These are phyloP conservation scores for Colletotrichum sojae DNA, from an alignment of 2,329 filamentous ascomycete species.

Conservation along the genomic window DNA sequence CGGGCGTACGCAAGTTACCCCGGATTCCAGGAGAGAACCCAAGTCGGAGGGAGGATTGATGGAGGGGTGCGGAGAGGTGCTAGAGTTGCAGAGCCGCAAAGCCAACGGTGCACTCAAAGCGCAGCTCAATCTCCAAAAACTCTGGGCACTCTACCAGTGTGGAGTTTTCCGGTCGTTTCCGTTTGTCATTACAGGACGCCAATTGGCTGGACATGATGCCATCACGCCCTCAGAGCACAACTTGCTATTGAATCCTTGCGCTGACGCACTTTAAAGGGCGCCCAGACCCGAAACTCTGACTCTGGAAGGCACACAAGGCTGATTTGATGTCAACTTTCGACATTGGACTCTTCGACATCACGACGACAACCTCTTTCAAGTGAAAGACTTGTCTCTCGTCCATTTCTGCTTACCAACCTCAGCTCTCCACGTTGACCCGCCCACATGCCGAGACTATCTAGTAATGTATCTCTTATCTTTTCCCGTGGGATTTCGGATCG, in stretches of 20 bases:
- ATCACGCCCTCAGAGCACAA: conserved; percentile 9
- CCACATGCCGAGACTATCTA: conserved; percentile 28
- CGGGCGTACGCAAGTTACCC: conserved; percentile 34
- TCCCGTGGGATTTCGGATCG: conserved; percentile 11
- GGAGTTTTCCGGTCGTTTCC: conserved; percentile 25
- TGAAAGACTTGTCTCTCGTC: not conserved
- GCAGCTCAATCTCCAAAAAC: conserved; percentile 13
- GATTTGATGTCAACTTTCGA: not conserved
- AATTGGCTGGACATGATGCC: conserved; percentile 36
- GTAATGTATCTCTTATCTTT: conserved; percentile 34
- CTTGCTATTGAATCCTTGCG: conserved; percentile 24
- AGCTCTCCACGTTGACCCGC: conserved; percentile 1
- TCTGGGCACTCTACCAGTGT: conserved; percentile 27
- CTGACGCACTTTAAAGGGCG: not conserved
- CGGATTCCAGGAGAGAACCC: conserved; percentile 14
- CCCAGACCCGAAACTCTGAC: conserved; percentile 3
- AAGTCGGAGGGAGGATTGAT: not conserved
- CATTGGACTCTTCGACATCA: not conserved
- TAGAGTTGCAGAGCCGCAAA: conserved; percentile 28
- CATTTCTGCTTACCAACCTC: conserved; percentile 13
- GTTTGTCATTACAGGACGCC: conserved; percentile 29
- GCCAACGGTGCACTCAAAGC: not conserved
- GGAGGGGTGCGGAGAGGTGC: not conserved
- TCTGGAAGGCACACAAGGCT: not conserved
- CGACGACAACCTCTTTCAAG: not conserved